Conservation (phyloP, 768 basidiomycete genomes). For the Lactarius sp. region DNA sequence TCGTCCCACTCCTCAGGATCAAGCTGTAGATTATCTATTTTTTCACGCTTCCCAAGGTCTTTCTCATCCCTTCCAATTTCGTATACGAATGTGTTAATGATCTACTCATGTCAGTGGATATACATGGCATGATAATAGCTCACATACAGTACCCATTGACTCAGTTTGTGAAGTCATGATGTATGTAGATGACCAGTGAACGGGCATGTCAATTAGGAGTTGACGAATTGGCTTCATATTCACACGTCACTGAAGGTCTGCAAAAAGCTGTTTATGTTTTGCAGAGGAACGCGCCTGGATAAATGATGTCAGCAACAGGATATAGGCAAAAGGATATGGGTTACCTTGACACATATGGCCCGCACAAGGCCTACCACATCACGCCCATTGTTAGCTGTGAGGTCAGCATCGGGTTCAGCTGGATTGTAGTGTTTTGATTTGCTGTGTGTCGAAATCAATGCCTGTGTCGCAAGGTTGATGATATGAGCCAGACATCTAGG, state of each 20-base stretch:
- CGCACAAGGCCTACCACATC: slow-evolving; percentile 32
- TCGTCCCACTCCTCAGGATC: no score
- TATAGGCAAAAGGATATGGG: no score
- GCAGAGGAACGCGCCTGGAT: not conserved
- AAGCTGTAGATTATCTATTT: no score
- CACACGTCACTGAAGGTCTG: not conserved
- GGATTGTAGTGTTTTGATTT: slow-evolving; percentile 31
- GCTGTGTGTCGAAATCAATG: slow-evolving; percentile 28
- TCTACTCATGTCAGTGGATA: no score
- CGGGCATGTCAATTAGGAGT: not conserved
- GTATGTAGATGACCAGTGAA: not conserved
- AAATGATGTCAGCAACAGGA: no score
- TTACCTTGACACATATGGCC: slow-evolving; percentile 29
- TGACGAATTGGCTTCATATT: not conserved
- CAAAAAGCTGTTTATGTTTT: not conserved
- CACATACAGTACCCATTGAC: no score
- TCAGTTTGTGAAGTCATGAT: no score
- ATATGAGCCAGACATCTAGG: slow-evolving; percentile 34
- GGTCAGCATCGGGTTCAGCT: not conserved
- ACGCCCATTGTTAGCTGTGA: not conserved
- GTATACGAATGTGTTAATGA: no score
- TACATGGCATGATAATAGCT: no score
- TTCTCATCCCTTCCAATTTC: no score
- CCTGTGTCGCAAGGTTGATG: slow-evolving; percentile 35
- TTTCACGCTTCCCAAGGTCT: no score